These are phyloP conservation scores for Lactarius hatsudake DNA, from an alignment of 768 basidiomycete genomes.

Conservation along the genomic window DNA sequence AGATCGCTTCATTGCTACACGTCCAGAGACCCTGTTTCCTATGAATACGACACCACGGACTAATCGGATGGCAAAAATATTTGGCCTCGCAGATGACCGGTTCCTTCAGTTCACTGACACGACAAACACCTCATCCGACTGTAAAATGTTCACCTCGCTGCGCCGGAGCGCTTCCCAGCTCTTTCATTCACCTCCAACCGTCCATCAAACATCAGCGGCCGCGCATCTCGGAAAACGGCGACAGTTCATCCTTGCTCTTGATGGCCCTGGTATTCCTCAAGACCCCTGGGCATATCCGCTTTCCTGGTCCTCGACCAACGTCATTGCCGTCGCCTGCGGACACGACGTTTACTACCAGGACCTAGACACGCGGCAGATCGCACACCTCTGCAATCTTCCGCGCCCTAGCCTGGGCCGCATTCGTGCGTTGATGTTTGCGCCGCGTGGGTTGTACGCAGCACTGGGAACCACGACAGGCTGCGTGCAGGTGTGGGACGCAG, in stretches of 20 bases:
- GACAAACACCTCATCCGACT: constrained; percentile 34
- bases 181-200: constrained; percentile 37
- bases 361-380: constrained; percentile 51
- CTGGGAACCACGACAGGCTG: constrained; percentile 50
- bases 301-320: constrained; percentile 57
- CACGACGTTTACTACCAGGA: constrained; percentile 62
- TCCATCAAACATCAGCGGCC: constrained; percentile 48
- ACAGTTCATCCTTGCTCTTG: constrained; percentile 58
- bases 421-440: constrained; percentile 53
- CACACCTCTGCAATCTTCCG: constrained; percentile 46
- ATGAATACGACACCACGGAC: constrained; percentile 64
- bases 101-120: constrained; percentile 52
- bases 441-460: constrained; percentile 44
- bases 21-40: constrained; percentile 50
- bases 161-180: constrained; percentile 54
- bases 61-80: constrained; percentile 60
- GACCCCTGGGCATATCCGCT: constrained; percentile 57
- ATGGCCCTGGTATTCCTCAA: constrained; percentile 58
- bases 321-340: constrained; percentile 61
- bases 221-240: constrained; percentile 53
- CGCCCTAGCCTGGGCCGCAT: constrained; percentile 37
- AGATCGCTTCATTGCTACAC: constrained; percentile 59
- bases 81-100: constrained; percentile 56
- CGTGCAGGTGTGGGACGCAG: constrained; percentile 56
- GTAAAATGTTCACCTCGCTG: constrained; percentile 46